Percentiles rank a stretch among this genome's conserved stretches.
phyloP scores from a whole-genome alignment of 257 asterid species.

The Leonotis leonurus region DNA sequence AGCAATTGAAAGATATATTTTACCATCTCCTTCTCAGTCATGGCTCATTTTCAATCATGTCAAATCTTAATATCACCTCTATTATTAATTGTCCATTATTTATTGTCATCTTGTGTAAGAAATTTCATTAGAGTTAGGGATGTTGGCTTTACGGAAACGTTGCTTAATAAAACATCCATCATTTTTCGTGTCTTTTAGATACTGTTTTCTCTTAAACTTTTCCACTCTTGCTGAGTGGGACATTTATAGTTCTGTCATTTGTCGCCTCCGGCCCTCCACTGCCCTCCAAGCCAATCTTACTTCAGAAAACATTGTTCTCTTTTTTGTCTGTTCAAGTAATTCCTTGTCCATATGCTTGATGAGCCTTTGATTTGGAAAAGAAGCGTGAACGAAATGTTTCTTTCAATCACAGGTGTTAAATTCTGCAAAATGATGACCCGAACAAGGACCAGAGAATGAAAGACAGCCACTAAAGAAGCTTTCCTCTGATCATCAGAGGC shows the following conservation, averaged over 20 bases:
- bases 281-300: not conserved
- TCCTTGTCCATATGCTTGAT: constrained; percentile 1
- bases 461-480: constrained; percentile 28
- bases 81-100: not conserved
- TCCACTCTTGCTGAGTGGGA: not conserved
- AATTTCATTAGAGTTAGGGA: not conserved
- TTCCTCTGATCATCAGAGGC: constrained; percentile 9
- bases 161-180: not conserved
- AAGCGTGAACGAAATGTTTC: constrained; percentile 12
- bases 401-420: constrained; percentile 17
- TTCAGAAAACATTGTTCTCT: not conserved
- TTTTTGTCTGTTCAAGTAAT: constrained; percentile 11
- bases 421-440: constrained; percentile 9
- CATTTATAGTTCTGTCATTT: not conserved
- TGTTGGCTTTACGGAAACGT: constrained; percentile 6
- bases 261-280: not conserved
- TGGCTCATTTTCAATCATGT: not conserved
- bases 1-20: not conserved
- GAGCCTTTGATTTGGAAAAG: constrained; percentile 11
- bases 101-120: not conserved
- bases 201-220: not conserved
- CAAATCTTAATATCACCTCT: not conserved
- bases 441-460: not conserved
- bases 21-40: not conserved
- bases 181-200: not conserved